Base-by-base conservation (phyloP, 495 filamentous ascomycete genomes). In the Geoglossum glabrum region DNA sequence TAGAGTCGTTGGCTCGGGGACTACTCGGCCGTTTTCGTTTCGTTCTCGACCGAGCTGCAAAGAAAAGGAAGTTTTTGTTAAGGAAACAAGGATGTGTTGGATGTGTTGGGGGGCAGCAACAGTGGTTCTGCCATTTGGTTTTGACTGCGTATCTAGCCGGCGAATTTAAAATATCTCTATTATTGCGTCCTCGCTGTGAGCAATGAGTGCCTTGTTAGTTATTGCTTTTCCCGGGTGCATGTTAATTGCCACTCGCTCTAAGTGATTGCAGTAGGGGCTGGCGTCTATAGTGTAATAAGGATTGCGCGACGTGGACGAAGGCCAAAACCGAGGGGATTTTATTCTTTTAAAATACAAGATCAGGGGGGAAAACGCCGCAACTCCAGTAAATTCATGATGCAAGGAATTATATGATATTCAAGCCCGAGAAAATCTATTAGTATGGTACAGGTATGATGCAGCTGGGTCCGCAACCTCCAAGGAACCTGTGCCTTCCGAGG, bases 1-100 rank as follows among this genome's bases (percentile, higher is more conserved):
- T 66, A 59, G 57, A 59, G 25, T 43, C 57, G n/a, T 1, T 59
- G 59, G 57, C 62, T 62, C 13, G 54, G 43, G 40, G 62, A 60
- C 34, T 64, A 67, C 55, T 34, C 31, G 49, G 60, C 25, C 63
- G 36, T 9, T 40, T 11, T 9, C 13, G 23, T 34, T 11, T 65
- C 56, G 23, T 55, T 55, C 62, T 63, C 33, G 50, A 0, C 33
- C 56, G 57, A 23, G 46, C 46, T 50, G 26, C 26, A 28, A 25
- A 52, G 23, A 31, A 52, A 52, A 31, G 23, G 28, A 52, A 27
- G 46, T 1, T 28, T 25, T 9, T 15, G n/a, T 50, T 15, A 40
- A 40, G 36, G 36, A 40, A 40, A 34, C 36, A 3, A 40, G 28
- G 49, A 30, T 30, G 49, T 1, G 28, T 52, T 52, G 25, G 5